Conservation (phyloP, 139 green algal genomes). For the Volvox reticuliferus region DNA sequence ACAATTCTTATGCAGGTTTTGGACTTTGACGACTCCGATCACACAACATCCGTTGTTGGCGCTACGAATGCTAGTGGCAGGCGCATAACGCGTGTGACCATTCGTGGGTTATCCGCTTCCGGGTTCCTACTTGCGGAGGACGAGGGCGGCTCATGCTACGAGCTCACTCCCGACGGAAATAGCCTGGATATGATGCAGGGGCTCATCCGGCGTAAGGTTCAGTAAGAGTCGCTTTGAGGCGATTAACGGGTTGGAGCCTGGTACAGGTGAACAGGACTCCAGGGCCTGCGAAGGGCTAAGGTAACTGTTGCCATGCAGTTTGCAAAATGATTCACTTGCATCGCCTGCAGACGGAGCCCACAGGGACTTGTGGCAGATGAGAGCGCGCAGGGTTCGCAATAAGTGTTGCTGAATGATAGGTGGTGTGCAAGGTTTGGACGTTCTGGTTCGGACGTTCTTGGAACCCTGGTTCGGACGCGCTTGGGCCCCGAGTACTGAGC, state of each 20-base stretch:
- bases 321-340: neutral
- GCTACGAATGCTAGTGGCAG: too few relatives aligned
- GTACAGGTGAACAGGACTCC: neutral
- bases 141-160: constrained; percentile 69
- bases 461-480: too few relatives aligned
- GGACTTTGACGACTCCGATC: constrained; percentile 37
- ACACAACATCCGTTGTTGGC: neutral
- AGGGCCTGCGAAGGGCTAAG: neutral
- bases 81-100: constrained; percentile 11
- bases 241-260: neutral
- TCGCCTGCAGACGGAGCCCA: neutral
- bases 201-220: constrained; percentile 67
- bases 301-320: neutral
- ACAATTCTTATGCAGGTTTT: neutral
- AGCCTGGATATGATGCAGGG: constrained; percentile 84
- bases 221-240: neutral
- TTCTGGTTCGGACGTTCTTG: too few relatives aligned
- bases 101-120: constrained; percentile 53
- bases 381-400: too few relatives aligned
- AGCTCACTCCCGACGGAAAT: constrained; percentile 95
- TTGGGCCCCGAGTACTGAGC: too few relatives aligned
- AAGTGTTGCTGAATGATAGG: too few relatives aligned
- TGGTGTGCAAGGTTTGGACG: too few relatives aligned
- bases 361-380: neutral
- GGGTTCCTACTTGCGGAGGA: constrained; percentile 88